These are phyloP conservation scores for Whalleya microplaca DNA, from an alignment of 2,329 filamentous ascomycete genomes.

Conservation along the genomic window DNA sequence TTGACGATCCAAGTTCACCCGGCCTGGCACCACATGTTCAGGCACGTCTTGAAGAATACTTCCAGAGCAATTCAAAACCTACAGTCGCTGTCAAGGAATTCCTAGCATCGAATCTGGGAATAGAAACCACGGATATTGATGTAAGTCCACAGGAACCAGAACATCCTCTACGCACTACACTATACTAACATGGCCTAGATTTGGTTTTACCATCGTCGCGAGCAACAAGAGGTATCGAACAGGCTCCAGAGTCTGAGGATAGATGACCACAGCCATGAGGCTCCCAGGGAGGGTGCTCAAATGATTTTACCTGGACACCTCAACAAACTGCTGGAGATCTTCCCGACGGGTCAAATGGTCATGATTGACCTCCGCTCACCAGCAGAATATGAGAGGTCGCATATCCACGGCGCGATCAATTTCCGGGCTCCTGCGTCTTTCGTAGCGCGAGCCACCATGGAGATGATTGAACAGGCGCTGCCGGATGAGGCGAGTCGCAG, in stretches of 20 bases:
- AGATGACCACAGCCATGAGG: constrained; percentile 39
- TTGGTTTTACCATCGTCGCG: constrained; percentile 59
- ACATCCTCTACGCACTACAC: not conserved
- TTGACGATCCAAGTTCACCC: constrained; percentile 46
- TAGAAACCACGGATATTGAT: constrained; percentile 55
- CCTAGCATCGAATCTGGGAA: constrained; percentile 57
- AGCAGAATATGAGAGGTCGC: constrained; percentile 52
- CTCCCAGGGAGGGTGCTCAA: constrained; percentile 39
- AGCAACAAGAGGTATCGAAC: constrained; percentile 50
- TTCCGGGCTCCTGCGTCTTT: constrained; percentile 55
- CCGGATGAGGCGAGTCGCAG: constrained; percentile 52
- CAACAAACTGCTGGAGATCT: constrained; percentile 54
- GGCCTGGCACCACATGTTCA: constrained; percentile 54
- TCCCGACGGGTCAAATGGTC: constrained; percentile 48
- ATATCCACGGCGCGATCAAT: constrained; percentile 57
- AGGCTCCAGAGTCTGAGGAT: constrained; percentile 50
- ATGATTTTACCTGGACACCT: constrained; percentile 58
- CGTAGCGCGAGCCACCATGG: constrained; percentile 50
- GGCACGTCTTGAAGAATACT: constrained; percentile 57
- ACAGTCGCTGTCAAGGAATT: constrained; percentile 55
- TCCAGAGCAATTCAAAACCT: constrained; percentile 50
- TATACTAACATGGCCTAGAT: constrained; percentile 34
- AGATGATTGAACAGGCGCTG: constrained; percentile 55
- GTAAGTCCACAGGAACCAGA: constrained; percentile 35
- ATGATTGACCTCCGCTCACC: constrained; percentile 55